A percentile compares a stretch with the other conserved stretches of the same genome.
Evolutionary conservation across 306 rosid species (phyloP).

Genomic region (Argentina anserina): DNA sequence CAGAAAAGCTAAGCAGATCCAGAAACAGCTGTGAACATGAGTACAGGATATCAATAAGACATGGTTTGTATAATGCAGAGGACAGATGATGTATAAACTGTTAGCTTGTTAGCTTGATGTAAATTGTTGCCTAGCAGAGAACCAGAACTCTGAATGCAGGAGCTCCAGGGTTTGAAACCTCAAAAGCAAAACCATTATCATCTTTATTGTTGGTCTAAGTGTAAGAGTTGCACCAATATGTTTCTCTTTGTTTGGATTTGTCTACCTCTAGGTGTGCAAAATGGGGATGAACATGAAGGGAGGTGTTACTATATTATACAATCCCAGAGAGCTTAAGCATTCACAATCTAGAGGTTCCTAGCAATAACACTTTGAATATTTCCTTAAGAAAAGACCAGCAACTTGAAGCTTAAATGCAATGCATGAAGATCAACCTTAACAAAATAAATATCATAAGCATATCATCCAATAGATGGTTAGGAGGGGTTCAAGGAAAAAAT

Average conservation of each 20-base stretch:
- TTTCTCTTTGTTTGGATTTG: neutral
- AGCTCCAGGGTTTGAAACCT: neutral
- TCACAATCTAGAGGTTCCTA: neutral
- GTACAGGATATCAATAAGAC: constrained; percentile 19
- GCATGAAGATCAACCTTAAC: neutral
- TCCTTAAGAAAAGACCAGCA: neutral
- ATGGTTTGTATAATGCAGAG: constrained; percentile 12
- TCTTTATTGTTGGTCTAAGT: neutral
- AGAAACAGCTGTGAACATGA: constrained; percentile 61
- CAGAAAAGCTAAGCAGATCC: constrained; percentile 60
- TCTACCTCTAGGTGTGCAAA: neutral
- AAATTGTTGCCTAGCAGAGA: neutral
- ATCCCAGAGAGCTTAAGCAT: neutral
- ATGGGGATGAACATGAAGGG: neutral
- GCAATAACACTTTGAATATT: neutral
- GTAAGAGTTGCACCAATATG: neutral
- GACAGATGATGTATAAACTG: neutral
- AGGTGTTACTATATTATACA: neutral
- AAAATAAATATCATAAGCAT: neutral
- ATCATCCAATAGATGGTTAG: neutral
- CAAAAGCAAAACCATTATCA: neutral
- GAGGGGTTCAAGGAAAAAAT: neutral
- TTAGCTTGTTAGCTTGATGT: neutral
- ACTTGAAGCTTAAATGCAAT: neutral
- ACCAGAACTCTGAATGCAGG: neutral